A percentile compares a stretch with the other conserved stretches of the same genome.
These are phyloP conservation scores for Camelina sativa DNA, from an alignment of 345 rosid genomes.

Conservation along the genomic window DNA sequence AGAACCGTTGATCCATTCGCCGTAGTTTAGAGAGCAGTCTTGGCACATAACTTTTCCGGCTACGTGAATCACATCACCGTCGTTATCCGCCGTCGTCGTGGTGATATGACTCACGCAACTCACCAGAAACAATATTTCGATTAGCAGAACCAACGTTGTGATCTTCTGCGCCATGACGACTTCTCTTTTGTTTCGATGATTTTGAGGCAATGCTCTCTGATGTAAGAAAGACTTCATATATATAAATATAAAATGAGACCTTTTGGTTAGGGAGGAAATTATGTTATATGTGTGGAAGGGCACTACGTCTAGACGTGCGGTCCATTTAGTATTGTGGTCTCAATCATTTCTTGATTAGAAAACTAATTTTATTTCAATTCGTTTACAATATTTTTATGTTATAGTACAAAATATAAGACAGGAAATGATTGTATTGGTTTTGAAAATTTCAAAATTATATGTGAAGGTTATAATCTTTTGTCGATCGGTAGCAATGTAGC, in stretches of 20 bases:
- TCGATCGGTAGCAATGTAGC: neutral
- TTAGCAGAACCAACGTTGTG: constrained; percentile 30
- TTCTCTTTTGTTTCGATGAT: constrained; percentile 16
- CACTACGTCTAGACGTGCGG: constrained; percentile 44
- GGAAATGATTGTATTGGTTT: neutral
- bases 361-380: neutral
- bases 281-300: constrained; percentile 40
- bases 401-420: neutral
- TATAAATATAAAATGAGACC: neutral
- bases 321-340: constrained; percentile 33
- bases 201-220: constrained; percentile 23
- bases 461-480: neutral
- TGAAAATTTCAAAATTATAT: neutral
- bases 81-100: constrained; percentile 15
- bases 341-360: constrained; percentile 7
- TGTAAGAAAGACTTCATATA: constrained; percentile 29
- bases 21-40: constrained; percentile 70
- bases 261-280: neutral
- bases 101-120: constrained; percentile 24
- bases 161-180: constrained; percentile 32
- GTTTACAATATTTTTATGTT: neutral
- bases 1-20: constrained; percentile 63
- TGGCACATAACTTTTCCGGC: constrained; percentile 77
- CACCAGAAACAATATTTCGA: constrained; percentile 34
- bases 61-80: constrained; percentile 54